Evolutionary conservation across 345 rosid genomes (phyloP).

Genomic region (Eucalyptus pauciflora): DNA sequence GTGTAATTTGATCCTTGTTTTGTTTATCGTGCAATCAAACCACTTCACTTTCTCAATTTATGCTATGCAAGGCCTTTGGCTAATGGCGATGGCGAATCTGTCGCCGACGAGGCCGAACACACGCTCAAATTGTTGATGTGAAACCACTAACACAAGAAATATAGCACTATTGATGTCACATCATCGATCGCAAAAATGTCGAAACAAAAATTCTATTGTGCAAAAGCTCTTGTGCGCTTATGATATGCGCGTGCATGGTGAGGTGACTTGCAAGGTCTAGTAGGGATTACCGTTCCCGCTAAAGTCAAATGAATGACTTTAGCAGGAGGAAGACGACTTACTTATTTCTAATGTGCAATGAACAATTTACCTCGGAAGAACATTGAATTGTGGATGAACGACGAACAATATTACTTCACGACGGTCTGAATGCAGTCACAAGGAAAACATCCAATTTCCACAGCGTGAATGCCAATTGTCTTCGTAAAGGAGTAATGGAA

Average conservation of each 20-base stretch:
- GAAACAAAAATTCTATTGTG: too few relatives aligned
- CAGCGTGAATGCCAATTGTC: too few relatives aligned
- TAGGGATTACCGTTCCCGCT: neutral
- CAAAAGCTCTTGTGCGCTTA: neutral
- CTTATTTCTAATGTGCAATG: too few relatives aligned
- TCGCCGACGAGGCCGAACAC: too few relatives aligned
- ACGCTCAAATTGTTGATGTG: neutral
- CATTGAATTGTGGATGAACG: too few relatives aligned
- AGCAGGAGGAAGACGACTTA: too few relatives aligned
- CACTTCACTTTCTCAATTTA: neutral
- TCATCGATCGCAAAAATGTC: neutral
- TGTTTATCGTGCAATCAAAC: neutral
- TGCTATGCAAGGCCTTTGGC: neutral
- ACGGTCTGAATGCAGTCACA: rapidly evolving
- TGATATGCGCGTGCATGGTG: neutral
- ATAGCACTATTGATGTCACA: neutral
- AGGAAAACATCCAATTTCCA: too few relatives aligned
- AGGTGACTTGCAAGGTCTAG: neutral
- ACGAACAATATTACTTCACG: too few relatives aligned
- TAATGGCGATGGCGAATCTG: neutral
- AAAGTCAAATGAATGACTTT: neutral
- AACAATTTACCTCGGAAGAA: too few relatives aligned
- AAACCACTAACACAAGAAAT: neutral
- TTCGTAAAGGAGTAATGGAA: too few relatives aligned
- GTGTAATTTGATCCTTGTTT: neutral